Evolutionary conservation across 352 stramenopile genomes (phyloP).

Genomic region (Plasmopara viticola): DNA sequence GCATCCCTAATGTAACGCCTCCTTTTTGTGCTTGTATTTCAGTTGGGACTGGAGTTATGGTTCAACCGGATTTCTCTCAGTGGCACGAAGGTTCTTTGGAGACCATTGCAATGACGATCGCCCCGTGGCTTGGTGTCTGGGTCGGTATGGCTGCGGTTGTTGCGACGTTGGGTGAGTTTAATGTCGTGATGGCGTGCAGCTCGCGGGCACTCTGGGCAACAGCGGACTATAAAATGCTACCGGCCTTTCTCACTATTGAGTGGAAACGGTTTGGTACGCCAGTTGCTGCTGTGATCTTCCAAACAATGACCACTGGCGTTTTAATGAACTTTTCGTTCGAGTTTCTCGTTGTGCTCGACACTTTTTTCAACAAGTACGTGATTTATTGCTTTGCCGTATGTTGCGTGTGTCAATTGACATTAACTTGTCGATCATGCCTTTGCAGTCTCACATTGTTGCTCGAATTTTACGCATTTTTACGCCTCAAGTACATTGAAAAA

Average conservation of each 20-base stretch:
- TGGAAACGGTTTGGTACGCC: constrained; percentile 75
- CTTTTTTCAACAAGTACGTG: constrained; percentile 86
- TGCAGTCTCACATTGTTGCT: constrained; percentile 64
- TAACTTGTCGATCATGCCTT: constrained; percentile 1
- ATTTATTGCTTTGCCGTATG: not conserved
- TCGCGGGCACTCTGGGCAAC: constrained; percentile 76
- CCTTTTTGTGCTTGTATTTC: not conserved
- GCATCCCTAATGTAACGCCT: not conserved
- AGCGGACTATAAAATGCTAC: constrained; percentile 83
- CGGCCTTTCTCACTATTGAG: constrained; percentile 45
- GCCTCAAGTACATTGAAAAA: constrained; percentile 78
- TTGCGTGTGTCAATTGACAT: constrained; percentile 2
- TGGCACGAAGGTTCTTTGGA: constrained; percentile 75
- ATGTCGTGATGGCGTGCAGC: constrained; percentile 82
- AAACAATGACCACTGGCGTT: constrained; percentile 62
- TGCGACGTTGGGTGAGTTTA: constrained; percentile 81
- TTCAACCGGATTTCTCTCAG: constrained; percentile 54
- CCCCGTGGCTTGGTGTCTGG: constrained; percentile 76
- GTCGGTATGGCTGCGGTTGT: constrained; percentile 69
- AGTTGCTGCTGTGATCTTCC: constrained; percentile 68
- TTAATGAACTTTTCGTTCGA: constrained; percentile 86
- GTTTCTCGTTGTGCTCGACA: constrained; percentile 77
- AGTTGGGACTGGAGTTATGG: constrained; percentile 73
- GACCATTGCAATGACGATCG: constrained; percentile 65
- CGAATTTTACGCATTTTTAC: constrained; percentile 80